Evolutionary conservation across 176 grass and related monocot species (phyloP).

Genomic region (Zoysia japonica): DNA sequence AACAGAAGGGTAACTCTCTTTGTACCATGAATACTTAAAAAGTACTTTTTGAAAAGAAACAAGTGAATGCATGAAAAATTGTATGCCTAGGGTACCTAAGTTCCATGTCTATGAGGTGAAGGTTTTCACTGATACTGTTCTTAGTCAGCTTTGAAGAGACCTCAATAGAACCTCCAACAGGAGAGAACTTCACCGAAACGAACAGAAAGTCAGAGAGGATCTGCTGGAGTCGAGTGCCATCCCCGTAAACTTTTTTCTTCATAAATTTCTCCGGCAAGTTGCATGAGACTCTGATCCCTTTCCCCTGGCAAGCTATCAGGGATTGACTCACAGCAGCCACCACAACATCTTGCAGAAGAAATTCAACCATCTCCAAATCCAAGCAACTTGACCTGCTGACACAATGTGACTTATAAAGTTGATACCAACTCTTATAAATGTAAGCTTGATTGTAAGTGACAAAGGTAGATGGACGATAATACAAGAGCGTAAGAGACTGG

Average conservation of each 20-base stretch:
- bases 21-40: not conserved
- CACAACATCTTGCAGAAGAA: conserved; percentile 70
- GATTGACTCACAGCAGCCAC: conserved; percentile 85
- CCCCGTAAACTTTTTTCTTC: conserved; percentile 72
- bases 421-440: not conserved
- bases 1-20: not conserved
- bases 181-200: conserved; percentile 82
- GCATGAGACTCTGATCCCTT: conserved; percentile 74
- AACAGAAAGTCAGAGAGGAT: conserved; percentile 81
- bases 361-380: conserved; percentile 94
- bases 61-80: conserved; percentile 11
- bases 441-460: conserved; percentile 20
- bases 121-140: conserved; percentile 68
- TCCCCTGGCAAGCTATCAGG: conserved; percentile 66
- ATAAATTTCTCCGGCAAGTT: conserved; percentile 60
- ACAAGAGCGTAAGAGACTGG: not conserved
- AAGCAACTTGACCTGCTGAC: conserved; percentile 60
- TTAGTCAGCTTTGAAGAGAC: conserved; percentile 59
- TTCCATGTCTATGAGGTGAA: conserved; percentile 76
- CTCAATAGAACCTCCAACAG: conserved; percentile 73
- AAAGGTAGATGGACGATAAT: conserved; percentile 2
- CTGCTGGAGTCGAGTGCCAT: conserved; percentile 79
- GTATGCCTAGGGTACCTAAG: conserved; percentile 53
- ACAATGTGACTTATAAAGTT: conserved; percentile 5
- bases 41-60: conserved; percentile 15